phyloP scores from a whole-genome alignment of 768 basidiomycete genomes.

The Boletus rubropictus region DNA sequence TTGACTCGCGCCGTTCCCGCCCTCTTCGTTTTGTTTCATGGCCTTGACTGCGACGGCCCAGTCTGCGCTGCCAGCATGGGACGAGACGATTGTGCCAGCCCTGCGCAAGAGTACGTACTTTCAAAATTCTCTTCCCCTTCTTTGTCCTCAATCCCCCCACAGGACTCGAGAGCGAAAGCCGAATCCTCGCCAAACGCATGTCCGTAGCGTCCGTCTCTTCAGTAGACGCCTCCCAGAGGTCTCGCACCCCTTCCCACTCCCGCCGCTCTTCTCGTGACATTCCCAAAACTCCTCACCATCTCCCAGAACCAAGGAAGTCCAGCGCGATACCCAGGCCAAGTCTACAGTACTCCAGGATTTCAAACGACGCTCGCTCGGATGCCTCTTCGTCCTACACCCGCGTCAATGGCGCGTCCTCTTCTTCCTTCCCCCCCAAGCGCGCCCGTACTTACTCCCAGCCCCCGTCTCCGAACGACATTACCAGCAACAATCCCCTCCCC shows the following conservation, averaged over 20 bases:
- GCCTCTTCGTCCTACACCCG: conserved; percentile 21
- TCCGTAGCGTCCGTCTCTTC: conserved; percentile 67
- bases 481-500: conserved; percentile 28
- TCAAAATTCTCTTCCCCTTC: not conserved
- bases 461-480: conserved; percentile 28
- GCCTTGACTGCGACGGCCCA: conserved; percentile 39
- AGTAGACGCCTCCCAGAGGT: conserved; percentile 37
- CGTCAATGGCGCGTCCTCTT: conserved; percentile 28
- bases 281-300: conserved; percentile 11
- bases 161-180: conserved; percentile 81
- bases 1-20: not conserved
- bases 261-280: conserved; percentile 21
- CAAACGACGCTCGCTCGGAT: conserved; percentile 21
- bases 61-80: conserved; percentile 54
- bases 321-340: conserved; percentile 47
- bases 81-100: conserved; percentile 76
- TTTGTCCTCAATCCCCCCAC: conserved; percentile 1
- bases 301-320: conserved; percentile 32
- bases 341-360: conserved; percentile 34
- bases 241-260: conserved; percentile 16
- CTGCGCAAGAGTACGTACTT: conserved; percentile 62
- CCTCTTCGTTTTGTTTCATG: conserved; percentile 25
- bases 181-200: conserved; percentile 69
- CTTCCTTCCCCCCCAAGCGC: conserved; percentile 39
- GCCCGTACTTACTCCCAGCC: conserved; percentile 62